Evolutionary conservation across 78 protist species (phyloP).

Genomic region (Protostelium mycophagum): DNA sequence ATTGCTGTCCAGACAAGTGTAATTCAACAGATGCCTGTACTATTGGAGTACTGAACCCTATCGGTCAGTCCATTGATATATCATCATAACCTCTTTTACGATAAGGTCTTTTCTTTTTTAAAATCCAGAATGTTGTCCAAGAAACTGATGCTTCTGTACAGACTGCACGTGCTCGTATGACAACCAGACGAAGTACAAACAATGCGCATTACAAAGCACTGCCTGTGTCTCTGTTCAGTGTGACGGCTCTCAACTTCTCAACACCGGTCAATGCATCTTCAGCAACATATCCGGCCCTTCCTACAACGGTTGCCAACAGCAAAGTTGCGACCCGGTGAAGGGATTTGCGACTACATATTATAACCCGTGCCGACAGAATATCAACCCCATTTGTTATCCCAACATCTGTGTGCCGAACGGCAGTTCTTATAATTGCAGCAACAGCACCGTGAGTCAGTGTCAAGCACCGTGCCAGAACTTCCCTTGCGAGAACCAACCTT

Average conservation of each 20-base stretch:
- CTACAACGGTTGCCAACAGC: background rate
- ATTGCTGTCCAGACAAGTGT: background rate
- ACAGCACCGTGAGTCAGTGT: background rate
- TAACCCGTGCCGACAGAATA: background rate
- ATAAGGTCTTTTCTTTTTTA: too few species aligned
- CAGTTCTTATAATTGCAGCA: background rate
- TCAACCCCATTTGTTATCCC: background rate
- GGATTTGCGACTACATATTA: background rate
- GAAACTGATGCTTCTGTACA: background rate
- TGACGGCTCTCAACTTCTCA: background rate
- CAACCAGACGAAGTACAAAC: background rate
- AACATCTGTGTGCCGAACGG: background rate
- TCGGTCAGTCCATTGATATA: too few species aligned
- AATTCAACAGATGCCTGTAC: background rate
- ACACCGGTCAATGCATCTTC: background rate
- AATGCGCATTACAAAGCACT: background rate
- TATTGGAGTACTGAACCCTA: background rate
- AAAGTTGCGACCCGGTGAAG: background rate
- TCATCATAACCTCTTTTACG: background rate
- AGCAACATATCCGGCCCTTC: background rate
- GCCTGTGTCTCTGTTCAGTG: too few species aligned
- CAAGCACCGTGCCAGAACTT: background rate
- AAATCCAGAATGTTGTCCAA: too few species aligned
- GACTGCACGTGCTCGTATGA: background rate
- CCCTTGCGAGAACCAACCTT: background rate